Percentiles rank a stretch among this genome's conserved stretches.
These are phyloP conservation scores for Leishmania turanica DNA, from an alignment of 208 protist species.

Conservation along the genomic window DNA sequence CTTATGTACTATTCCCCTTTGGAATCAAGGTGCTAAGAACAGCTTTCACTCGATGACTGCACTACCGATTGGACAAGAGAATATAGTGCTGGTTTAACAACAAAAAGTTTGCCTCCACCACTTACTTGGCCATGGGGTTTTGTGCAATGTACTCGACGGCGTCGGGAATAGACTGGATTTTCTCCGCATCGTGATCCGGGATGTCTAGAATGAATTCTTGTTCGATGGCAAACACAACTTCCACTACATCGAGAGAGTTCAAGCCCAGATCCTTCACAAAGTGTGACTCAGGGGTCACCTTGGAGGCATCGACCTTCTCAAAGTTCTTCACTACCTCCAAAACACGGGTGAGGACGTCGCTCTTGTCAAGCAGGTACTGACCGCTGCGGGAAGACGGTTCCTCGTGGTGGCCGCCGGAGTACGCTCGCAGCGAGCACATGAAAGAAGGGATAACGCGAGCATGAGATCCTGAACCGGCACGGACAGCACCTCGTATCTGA, in stretches of 20 bases:
- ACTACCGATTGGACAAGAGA: background rate
- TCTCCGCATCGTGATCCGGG: conserved; percentile 96
- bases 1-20: conserved; percentile 8
- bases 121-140: conserved; percentile 96
- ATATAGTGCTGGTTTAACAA: background rate
- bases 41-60: background rate
- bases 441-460: conserved; percentile 2
- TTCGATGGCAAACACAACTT: conserved; percentile 96
- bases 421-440: conserved; percentile 49
- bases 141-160: conserved; percentile 95
- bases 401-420: conserved; percentile 65
- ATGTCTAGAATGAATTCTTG: conserved; percentile 97
- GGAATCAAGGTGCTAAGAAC: background rate
- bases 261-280: conserved; percentile 97
- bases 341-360: conserved; percentile 95
- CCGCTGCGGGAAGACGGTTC: conserved; percentile 66
- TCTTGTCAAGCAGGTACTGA: conserved; percentile 92
- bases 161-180: conserved; percentile 93
- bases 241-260: conserved; percentile 95
- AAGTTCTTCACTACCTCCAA: conserved; percentile 96
- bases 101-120: background rate
- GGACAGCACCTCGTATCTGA: background rate
- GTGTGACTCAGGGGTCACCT: conserved; percentile 91
- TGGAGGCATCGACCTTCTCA: conserved; percentile 94
- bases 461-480: conserved; percentile 2